Conservation (phyloP, 2,329 filamentous ascomycete species). For the Lecanicillium sp. region DNA sequence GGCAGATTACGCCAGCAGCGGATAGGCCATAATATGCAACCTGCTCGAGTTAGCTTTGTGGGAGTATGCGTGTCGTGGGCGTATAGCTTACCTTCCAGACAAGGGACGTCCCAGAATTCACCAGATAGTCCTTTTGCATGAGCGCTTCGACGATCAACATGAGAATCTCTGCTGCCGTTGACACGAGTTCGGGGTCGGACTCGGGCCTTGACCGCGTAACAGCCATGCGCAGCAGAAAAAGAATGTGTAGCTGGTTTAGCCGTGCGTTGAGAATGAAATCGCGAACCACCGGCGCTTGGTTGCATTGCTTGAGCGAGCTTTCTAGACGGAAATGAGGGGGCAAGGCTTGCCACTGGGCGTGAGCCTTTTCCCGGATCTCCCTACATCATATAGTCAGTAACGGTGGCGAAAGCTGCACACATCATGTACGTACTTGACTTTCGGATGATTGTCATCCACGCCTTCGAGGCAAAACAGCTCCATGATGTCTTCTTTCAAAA, state of each 20-base stretch:
- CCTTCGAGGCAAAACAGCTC: conserved; percentile 7
- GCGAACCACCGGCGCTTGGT: not conserved
- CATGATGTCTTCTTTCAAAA: conserved; percentile 14
- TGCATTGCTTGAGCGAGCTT: conserved; percentile 11
- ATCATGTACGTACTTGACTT: conserved; percentile 7
- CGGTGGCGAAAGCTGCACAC: not conserved
- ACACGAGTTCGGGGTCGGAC: conserved; percentile 10
- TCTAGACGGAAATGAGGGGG: conserved; percentile 12
- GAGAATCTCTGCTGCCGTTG: conserved; percentile 7
- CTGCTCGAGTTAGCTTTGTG: not conserved
- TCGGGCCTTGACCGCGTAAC: conserved; percentile 1
- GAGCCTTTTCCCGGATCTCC: conserved; percentile 5
- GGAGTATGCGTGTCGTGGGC: not conserved
- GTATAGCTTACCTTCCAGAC: conserved; percentile 11
- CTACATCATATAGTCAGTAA: not conserved
- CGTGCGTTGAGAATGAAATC: conserved; percentile 12
- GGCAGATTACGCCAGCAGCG: conserved; percentile 17
- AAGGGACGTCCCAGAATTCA: conserved; percentile 14
- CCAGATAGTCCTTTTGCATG: conserved; percentile 14
- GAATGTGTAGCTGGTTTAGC: conserved; percentile 12
- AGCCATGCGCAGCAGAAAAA: conserved; percentile 13
- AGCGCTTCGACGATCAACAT: conserved; percentile 11
- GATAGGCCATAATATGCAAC: conserved; percentile 19
- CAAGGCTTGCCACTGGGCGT: conserved; percentile 10
- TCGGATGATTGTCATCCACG: conserved; percentile 2